Evolutionary conservation across 108 stramenopile species (phyloP), one percentile per base, ranked within the genome.

Genomic region (Phaeodactylum tricornutum): DNA sequence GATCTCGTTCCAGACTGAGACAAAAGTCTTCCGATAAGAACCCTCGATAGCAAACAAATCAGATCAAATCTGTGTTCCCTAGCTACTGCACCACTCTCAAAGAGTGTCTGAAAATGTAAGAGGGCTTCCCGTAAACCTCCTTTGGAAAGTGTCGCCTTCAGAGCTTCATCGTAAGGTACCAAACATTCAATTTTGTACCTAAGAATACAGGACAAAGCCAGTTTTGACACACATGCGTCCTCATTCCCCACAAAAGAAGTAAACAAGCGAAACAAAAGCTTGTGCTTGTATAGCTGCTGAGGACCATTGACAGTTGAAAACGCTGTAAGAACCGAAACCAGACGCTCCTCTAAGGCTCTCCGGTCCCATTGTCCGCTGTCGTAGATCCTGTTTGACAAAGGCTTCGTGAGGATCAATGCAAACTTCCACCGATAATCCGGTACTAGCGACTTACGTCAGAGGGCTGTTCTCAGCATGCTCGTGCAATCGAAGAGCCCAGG

Each of bases 1-100:
- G 71, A 67, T 59, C 66, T 71, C 6, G 69, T 66, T 33, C 47
- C 64, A 15, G 73, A 64, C 51, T 66, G 55, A 17, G 83, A 47
- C 30, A 73, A 62, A 15, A 92, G 36, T 41, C 82, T 69, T 4
- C 90, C 90, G 54, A 87, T 87, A 19, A 92, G 60, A 29, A 92
- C 78, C 46, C 90, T 50, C 14, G 67, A 57, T 12, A 87, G 47
- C 17, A 87, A 48, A 4, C 80, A 72, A 12, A 85, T 39, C 0
- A 91, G 66, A 0, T 55, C 47, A 9, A 50, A 44, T 5, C 81
- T 58, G 43, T 91, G 79, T 27, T 81, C 65, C 14, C 46, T 43
- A 16, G 53, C 61, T 19, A 86, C 66, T 23, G 47, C 57, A 9
- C 72, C 77, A 12, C 41, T 45, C 22, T 68, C 59, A 16, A 58